Conservation (phyloP, 2,329 filamentous ascomycete genomes). For the Cladophialophora psammophila region DNA sequence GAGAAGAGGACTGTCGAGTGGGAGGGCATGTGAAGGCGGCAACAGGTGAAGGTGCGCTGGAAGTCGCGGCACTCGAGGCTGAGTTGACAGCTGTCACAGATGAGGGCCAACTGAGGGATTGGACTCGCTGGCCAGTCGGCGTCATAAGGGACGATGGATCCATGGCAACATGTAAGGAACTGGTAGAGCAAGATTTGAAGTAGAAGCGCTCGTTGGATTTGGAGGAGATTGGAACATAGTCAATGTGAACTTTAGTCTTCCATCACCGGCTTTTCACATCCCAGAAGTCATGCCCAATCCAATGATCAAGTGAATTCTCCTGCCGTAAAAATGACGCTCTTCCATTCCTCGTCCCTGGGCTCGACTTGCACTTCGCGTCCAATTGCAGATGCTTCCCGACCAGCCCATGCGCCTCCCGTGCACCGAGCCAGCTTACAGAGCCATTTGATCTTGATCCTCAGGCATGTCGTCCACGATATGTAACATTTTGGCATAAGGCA, state of each 20-base stretch:
- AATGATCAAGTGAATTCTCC: neutral
- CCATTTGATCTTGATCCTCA: slow-evolving; percentile 44
- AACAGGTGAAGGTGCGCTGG: neutral
- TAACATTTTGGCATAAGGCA: slow-evolving; percentile 88
- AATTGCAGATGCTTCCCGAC: neutral
- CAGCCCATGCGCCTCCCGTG: neutral
- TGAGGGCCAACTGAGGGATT: slow-evolving; percentile 10
- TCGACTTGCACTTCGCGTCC: neutral
- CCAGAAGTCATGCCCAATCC: neutral
- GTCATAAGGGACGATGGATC: slow-evolving; percentile 5
- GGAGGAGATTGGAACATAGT: neutral
- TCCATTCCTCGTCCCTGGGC: neutral
- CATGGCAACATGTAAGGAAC: neutral
- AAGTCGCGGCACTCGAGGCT: neutral
- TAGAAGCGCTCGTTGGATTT: neutral
- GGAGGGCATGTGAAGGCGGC: neutral
- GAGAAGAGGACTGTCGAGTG: neutral
- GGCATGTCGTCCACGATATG: slow-evolving; percentile 55
- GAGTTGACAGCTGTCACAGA: slow-evolving; percentile 1
- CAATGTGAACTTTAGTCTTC: slow-evolving; percentile 6
- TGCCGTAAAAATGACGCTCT: neutral
- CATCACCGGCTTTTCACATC: neutral
- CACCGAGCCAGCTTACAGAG: slow-evolving; percentile 23
- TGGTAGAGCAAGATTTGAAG: slow-evolving; percentile 4
- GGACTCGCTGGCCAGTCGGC: slow-evolving; percentile 4